Conservation (phyloP, 441 rosid genomes). For the Raphanus hybrid region DNA sequence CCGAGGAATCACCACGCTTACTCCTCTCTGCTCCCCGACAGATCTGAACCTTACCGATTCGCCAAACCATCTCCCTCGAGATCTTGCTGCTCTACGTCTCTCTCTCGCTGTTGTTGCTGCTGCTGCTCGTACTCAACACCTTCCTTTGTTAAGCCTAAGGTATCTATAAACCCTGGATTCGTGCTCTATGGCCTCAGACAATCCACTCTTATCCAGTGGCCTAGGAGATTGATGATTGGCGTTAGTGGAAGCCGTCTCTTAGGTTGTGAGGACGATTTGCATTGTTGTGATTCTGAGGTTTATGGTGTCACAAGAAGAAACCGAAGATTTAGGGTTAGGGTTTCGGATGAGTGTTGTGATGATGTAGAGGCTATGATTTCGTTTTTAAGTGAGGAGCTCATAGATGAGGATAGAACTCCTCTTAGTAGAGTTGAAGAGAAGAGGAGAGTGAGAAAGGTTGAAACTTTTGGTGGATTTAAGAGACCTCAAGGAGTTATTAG, state of each 20-base stretch:
- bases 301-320: slow-evolving; percentile 50
- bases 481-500: too few relatives aligned
- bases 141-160: slow-evolving; percentile 36
- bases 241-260: slow-evolving; percentile 20
- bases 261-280: slow-evolving; percentile 30
- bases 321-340: slow-evolving; percentile 46
- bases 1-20: slow-evolving; percentile 60
- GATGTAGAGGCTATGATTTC: slow-evolving; percentile 77
- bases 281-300: slow-evolving; percentile 47
- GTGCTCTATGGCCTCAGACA: slow-evolving; percentile 69
- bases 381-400: slow-evolving; percentile 75
- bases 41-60: slow-evolving; percentile 45
- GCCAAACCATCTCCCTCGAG: neutral
- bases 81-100: slow-evolving; percentile 31
- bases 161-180: slow-evolving; percentile 50
- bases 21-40: slow-evolving; percentile 53
- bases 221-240: slow-evolving; percentile 55
- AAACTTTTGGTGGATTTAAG: slow-evolving; percentile 4
- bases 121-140: slow-evolving; percentile 34
- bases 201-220: slow-evolving; percentile 66
- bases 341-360: slow-evolving; percentile 39
- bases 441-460: slow-evolving; percentile 44
- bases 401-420: slow-evolving; percentile 49
- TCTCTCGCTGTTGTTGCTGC: slow-evolving; percentile 50
- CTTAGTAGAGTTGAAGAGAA: slow-evolving; percentile 47